These are phyloP conservation scores for Plasmodium relictum DNA, from an alignment of 169 alveolate species.

Conservation along the genomic window DNA sequence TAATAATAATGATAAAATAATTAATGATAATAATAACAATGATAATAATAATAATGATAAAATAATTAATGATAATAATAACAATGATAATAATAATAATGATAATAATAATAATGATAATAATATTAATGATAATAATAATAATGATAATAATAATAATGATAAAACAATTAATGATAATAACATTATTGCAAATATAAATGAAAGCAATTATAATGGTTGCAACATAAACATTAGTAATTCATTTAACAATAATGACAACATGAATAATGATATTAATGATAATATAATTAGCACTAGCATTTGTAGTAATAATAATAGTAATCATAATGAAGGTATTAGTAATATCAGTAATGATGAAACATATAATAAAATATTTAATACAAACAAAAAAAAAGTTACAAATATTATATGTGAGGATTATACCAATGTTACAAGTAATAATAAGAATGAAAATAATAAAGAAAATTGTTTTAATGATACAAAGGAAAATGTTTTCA, in stretches of 20 bases:
- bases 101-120: neutral
- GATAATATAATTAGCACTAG: neutral
- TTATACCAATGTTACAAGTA: neutral
- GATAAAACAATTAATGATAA: neutral
- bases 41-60: neutral
- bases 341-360: neutral
- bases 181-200: neutral
- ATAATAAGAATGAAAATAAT: neutral
- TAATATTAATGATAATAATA: neutral
- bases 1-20: neutral
- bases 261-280: neutral
- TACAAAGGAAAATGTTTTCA: neutral
- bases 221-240: neutral
- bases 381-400: neutral
- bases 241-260: neutral
- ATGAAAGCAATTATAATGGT: neutral
- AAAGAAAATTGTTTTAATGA: neutral
- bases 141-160: neutral
- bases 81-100: constrained; percentile 7
- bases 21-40: neutral
- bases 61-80: neutral
- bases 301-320: constrained; percentile 5
- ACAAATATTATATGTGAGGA: neutral
- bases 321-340: neutral
- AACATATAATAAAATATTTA: neutral